Conservation (phyloP, 495 filamentous ascomycete species). For the Hyaloscypha hepaticicola region DNA sequence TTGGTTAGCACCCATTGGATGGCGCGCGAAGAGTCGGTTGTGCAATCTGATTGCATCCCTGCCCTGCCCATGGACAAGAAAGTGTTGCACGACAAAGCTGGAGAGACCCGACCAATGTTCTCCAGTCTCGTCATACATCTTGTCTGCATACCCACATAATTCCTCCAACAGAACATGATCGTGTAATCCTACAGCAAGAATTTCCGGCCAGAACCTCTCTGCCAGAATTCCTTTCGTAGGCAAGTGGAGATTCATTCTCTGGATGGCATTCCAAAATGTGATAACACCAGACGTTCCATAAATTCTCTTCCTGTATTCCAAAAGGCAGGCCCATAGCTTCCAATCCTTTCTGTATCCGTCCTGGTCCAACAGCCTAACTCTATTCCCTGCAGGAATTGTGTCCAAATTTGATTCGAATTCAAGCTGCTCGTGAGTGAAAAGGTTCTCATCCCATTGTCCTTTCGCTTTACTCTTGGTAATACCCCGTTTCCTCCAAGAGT, state of each 20-base stretch:
- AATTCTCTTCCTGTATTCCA: constrained; percentile 58
- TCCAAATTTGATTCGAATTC: constrained; percentile 54
- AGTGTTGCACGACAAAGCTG: constrained; percentile 46
- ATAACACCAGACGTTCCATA: constrained; percentile 58
- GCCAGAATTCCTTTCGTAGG: constrained; percentile 50
- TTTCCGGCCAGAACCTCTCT: constrained; percentile 55
- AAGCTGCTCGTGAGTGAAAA: constrained; percentile 28
- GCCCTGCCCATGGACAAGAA: constrained; percentile 34
- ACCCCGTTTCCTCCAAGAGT: too few relatives aligned
- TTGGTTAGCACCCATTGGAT: constrained; percentile 14
- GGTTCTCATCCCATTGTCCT: constrained; percentile 22
- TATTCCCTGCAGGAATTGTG: constrained; percentile 31
- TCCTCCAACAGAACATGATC: constrained; percentile 47
- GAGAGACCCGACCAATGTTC: constrained; percentile 50
- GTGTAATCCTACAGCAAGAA: constrained; percentile 50
- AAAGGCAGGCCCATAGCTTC: constrained; percentile 62
- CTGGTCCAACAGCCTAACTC: constrained; percentile 52
- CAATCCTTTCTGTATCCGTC: constrained; percentile 50
- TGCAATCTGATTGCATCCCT: constrained; percentile 40
- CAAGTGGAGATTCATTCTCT: constrained; percentile 44
- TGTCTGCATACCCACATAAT: constrained; percentile 54
- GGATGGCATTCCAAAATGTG: constrained; percentile 63
- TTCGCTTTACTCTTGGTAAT: too few relatives aligned
- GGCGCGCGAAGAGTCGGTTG: constrained; percentile 31
- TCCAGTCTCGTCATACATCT: constrained; percentile 45